Base-by-base conservation (phyloP, 179 eudicot species). In the Heliamphora pulchella region DNA sequence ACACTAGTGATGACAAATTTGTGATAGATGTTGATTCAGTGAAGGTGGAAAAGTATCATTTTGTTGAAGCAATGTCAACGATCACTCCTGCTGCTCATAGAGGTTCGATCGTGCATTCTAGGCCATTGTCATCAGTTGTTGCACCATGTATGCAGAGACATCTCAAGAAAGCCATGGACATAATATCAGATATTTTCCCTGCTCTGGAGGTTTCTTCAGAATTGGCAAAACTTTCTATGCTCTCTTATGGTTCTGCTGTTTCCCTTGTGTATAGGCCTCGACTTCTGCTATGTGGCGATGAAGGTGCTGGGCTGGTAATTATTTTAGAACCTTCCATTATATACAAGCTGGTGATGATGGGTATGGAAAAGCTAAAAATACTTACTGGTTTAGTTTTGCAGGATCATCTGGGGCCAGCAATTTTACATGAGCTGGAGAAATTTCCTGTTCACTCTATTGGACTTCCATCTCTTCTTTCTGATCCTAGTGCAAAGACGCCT, bases 71-170 rank as follows among this genome's bases (percentile, higher is more conserved):
- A 82, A 96, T 94, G 99, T 89, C 91, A 50, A 87, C 98, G 75
- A 96, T 96, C 66, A 96, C 99, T 75, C 99, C 99, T 79, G 99
- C 99, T 74, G 97, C 99, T 83, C 99, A 94, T 84, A 91, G 99
- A 92, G 99, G 99, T 80, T 92, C 99, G 64, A 87, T 92, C 82
- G 98, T 96, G 73, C 97, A 94, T 76, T 96, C 99, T 18, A 89
- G 97, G 90, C 99, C 99, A 48, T 87, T 96, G 83, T 94, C 99
- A 63, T 86, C 91, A 80, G 94, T 89, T 83, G 99, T 96, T 71
- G 88, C 90, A 55, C 99, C 98, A 62, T 96, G 97, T 87, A 85
- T 96, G 75, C 93, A 86, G 66, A 83, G 95, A 84, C 93, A 91
- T 79, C 89, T 96, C 77, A 85, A 82, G 80, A 90, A 89, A 81